These are phyloP conservation scores for Curvularia eragrostidis DNA, from an alignment of 2,329 filamentous ascomycete genomes.

Conservation along the genomic window DNA sequence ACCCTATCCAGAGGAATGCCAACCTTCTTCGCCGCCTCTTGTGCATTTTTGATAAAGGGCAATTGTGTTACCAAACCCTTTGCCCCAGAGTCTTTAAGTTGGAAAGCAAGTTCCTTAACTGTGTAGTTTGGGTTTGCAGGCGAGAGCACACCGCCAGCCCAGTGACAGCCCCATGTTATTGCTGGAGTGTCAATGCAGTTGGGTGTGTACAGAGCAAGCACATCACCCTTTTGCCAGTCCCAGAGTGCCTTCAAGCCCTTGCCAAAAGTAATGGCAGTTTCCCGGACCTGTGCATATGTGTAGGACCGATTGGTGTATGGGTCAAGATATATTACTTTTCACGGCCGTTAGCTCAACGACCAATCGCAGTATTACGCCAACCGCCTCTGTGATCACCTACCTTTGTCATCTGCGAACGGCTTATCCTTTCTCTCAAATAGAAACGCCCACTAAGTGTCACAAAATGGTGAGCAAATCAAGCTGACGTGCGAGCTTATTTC, in stretches of 20 bases:
- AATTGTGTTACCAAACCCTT: constrained; percentile 78
- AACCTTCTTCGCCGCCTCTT: constrained; percentile 70
- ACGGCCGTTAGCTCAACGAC: constrained; percentile 13
- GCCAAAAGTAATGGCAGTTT: constrained; percentile 75
- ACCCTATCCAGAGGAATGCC: constrained; percentile 76
- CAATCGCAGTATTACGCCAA: background rate
- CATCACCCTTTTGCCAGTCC: constrained; percentile 83
- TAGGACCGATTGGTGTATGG: constrained; percentile 72
- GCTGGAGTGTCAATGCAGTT: constrained; percentile 82
- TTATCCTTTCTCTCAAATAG: constrained; percentile 74
- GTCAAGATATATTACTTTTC: constrained; percentile 77
- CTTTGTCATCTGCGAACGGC: constrained; percentile 73
- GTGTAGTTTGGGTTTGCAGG: constrained; percentile 91
- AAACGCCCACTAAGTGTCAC: constrained; percentile 65
- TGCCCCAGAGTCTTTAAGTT: constrained; percentile 79
- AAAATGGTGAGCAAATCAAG: constrained; percentile 2
- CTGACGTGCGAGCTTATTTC: constrained; percentile 3
- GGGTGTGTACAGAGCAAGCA: constrained; percentile 80
- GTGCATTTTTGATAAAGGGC: constrained; percentile 68
- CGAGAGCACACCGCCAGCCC: constrained; percentile 82
- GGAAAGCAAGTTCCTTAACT: constrained; percentile 80
- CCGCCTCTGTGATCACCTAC: constrained; percentile 62
- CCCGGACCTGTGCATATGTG: constrained; percentile 72
- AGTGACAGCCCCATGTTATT: constrained; percentile 78
- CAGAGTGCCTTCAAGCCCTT: constrained; percentile 76